Conservation (phyloP, 2,329 filamentous ascomycete species). For the Pestalotiopsis sp. region DNA sequence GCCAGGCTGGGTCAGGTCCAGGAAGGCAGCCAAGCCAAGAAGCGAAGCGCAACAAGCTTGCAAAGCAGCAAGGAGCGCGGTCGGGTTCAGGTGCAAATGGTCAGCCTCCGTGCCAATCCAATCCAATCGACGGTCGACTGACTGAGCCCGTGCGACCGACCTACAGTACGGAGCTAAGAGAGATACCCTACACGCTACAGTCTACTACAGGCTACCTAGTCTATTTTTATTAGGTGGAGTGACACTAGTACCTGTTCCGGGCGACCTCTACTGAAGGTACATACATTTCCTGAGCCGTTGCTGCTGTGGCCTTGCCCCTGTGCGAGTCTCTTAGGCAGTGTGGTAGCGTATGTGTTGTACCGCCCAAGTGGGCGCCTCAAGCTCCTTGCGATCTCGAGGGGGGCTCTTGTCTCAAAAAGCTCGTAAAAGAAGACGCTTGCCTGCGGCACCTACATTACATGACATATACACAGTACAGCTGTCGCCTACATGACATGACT, state of each 20-base stretch:
- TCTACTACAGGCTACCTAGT: conserved; percentile 3
- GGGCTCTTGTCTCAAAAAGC: neutral
- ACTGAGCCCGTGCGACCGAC: neutral
- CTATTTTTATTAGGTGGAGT: conserved; percentile 18
- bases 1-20: neutral
- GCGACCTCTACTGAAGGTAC: neutral
- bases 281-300: neutral
- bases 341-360: neutral
- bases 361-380: neutral
- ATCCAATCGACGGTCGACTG: neutral
- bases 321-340: neutral
- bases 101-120: conserved; percentile 8
- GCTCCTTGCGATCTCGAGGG: neutral
- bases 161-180: neutral
- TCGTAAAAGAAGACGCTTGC: neutral
- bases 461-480: neutral
- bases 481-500: neutral
- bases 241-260: conserved; percentile 14
- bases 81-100: neutral
- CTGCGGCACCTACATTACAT: neutral
- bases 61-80: neutral
- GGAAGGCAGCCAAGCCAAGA: neutral
- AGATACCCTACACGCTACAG: neutral
- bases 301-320: neutral
- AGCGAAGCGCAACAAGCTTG: conserved; percentile 2